A percentile compares a stretch with the other conserved stretches of the same genome.
phyloP scores from a whole-genome alignment of 768 basidiomycete species.

The Tulasnella sp. region DNA sequence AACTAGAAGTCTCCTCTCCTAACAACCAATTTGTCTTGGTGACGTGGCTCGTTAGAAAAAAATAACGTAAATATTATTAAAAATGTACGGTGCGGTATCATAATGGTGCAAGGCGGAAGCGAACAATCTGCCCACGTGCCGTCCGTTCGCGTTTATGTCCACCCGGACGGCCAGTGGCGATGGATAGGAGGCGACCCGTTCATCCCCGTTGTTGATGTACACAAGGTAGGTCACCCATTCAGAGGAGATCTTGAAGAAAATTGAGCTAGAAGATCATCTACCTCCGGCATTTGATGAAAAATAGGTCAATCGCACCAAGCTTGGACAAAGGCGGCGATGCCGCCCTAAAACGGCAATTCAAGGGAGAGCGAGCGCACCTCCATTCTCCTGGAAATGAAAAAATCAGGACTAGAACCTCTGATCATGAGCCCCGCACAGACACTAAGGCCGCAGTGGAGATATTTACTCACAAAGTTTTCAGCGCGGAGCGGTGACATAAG shows the following conservation, averaged over 20 bases:
- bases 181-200: not conserved
- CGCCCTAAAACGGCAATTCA: not conserved
- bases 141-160: not conserved
- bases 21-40: not conserved
- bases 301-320: not conserved
- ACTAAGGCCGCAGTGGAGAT: not conserved
- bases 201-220: not conserved
- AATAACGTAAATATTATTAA: not conserved
- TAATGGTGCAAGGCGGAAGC: not conserved
- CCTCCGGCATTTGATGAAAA: not conserved
- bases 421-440: not conserved
- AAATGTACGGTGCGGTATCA: not conserved
- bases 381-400: not conserved
- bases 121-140: not conserved
- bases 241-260: not conserved
- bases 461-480: not conserved
- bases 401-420: not conserved
- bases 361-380: not conserved
- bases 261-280: not conserved
- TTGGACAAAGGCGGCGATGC: not conserved
- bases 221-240: not conserved
- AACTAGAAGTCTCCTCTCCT: not conserved
- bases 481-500: not conserved
- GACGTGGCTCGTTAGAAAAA: not conserved
- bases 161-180: not conserved